Evolutionary conservation across 192 early-diverging fungal species (phyloP).

Genomic region (Coemansia sp.): DNA sequence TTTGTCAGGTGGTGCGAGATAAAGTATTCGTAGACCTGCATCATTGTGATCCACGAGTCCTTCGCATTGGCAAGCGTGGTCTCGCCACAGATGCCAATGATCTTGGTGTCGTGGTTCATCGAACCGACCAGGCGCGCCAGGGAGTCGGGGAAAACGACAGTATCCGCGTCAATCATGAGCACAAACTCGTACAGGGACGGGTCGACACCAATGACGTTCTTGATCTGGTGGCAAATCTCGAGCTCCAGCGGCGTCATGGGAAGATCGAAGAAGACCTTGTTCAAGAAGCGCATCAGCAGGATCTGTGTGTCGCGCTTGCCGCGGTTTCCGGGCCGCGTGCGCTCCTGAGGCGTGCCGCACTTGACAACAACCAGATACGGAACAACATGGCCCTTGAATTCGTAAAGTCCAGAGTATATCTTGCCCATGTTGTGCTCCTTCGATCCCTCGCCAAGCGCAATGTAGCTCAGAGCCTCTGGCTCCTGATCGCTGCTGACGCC

Average conservation of each 20-base stretch:
- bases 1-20: conserved; percentile 97
- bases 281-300: conserved; percentile 96
- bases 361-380: conserved; percentile 97
- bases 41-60: conserved; percentile 94
- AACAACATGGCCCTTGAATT: conserved; percentile 88
- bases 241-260: conserved; percentile 95
- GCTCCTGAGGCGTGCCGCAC: conserved; percentile 84
- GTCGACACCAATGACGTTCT: conserved; percentile 97
- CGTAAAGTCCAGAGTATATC: conserved; percentile 96
- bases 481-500: conserved; percentile 83
- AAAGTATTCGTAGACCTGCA: conserved; percentile 99
- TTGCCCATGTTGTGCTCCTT: conserved; percentile 97
- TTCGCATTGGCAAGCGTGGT: conserved; percentile 92
- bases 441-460: conserved; percentile 86
- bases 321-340: conserved; percentile 88
- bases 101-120: conserved; percentile 87
- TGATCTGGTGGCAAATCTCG: conserved; percentile 98
- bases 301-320: conserved; percentile 99
- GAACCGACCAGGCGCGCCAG: conserved; percentile 89
- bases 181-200: conserved; percentile 95
- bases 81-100: conserved; percentile 95
- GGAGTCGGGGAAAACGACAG: conserved; percentile 85
- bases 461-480: conserved; percentile 82
- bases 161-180: conserved; percentile 98
- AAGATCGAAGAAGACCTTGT: conserved; percentile 91